A percentile compares a stretch with the other conserved stretches of the same genome.
phyloP scores from a whole-genome alignment of 352 stramenopile species.

The Sclerospora graminicola region DNA sequence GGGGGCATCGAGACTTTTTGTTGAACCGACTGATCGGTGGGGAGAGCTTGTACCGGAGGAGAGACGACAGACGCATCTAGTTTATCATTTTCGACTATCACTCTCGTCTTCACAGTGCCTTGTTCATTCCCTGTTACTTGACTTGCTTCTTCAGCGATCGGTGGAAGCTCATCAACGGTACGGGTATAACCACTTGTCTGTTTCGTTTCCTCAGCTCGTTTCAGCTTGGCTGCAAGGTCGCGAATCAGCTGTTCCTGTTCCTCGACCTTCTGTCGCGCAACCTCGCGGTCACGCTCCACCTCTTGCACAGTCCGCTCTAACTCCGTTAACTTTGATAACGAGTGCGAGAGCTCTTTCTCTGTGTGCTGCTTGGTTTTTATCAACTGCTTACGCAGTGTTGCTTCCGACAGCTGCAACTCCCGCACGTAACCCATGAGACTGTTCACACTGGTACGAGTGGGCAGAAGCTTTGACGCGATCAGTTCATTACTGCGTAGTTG shows the following conservation, averaged over 20 bases:
- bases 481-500: constrained; percentile 26
- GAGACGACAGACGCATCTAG: not conserved
- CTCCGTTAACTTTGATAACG: constrained; percentile 26
- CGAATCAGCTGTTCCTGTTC: constrained; percentile 38
- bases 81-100: not conserved
- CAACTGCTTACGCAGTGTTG: constrained; percentile 46
- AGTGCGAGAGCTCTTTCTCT: constrained; percentile 39
- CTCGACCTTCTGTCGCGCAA: constrained; percentile 20
- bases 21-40: not conserved
- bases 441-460: constrained; percentile 44
- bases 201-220: constrained; percentile 16
- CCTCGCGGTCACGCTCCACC: constrained; percentile 24
- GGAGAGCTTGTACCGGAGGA: not conserved
- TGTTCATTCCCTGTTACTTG: constrained; percentile 1
- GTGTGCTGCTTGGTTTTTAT: constrained; percentile 40
- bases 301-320: constrained; percentile 39
- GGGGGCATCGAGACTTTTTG: not conserved
- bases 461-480: constrained; percentile 47
- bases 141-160: constrained; percentile 17
- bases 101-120: not conserved
- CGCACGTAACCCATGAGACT: constrained; percentile 69
- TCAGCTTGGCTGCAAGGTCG: constrained; percentile 27
- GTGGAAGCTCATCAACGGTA: constrained; percentile 14
- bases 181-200: not conserved
- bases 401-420: constrained; percentile 59